Evolutionary conservation across 371 early-diverging fungal genomes (phyloP).

Genomic region (Rhizopus stolonifer): DNA sequence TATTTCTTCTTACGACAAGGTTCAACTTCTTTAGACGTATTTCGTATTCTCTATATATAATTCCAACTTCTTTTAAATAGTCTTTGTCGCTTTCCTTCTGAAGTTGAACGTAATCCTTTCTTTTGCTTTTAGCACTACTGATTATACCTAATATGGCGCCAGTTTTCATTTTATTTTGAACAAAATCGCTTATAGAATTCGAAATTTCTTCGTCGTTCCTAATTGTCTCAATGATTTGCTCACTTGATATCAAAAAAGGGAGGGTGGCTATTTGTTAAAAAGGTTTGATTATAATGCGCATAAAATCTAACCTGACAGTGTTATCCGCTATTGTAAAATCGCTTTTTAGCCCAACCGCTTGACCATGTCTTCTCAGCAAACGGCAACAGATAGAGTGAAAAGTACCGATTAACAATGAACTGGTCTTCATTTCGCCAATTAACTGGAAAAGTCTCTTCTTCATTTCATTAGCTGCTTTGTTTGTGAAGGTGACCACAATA

Average conservation of each 20-base stretch:
- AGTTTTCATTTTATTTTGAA: neutral
- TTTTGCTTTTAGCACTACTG: constrained; percentile 32
- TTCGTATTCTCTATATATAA: constrained; percentile 42
- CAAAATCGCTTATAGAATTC: neutral
- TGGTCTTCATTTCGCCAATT: constrained; percentile 30
- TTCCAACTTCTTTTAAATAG: constrained; percentile 12
- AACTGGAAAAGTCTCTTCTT: constrained; percentile 36
- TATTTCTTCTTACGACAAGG: constrained; percentile 34
- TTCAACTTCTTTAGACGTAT: constrained; percentile 29
- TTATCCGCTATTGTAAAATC: constrained; percentile 53
- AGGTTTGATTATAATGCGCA: neutral
- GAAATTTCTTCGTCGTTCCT: neutral
- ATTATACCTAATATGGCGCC: constrained; percentile 27
- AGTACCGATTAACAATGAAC: constrained; percentile 41
- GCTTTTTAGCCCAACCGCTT: constrained; percentile 22
- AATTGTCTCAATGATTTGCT: constrained; percentile 21
- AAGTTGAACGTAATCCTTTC: constrained; percentile 8
- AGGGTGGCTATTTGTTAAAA: neutral
- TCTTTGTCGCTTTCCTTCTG: neutral
- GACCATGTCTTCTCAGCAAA: constrained; percentile 34
- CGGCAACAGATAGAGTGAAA: constrained; percentile 61
- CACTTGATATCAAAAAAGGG: constrained; percentile 19
- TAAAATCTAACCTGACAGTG: constrained; percentile 24
- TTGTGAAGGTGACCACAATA: constrained; percentile 66
- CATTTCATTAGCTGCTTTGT: constrained; percentile 67